A percentile compares a stretch with the other conserved stretches of the same genome.
These are phyloP conservation scores for Angophora floribunda DNA, from an alignment of 345 rosid genomes.

Conservation along the genomic window DNA sequence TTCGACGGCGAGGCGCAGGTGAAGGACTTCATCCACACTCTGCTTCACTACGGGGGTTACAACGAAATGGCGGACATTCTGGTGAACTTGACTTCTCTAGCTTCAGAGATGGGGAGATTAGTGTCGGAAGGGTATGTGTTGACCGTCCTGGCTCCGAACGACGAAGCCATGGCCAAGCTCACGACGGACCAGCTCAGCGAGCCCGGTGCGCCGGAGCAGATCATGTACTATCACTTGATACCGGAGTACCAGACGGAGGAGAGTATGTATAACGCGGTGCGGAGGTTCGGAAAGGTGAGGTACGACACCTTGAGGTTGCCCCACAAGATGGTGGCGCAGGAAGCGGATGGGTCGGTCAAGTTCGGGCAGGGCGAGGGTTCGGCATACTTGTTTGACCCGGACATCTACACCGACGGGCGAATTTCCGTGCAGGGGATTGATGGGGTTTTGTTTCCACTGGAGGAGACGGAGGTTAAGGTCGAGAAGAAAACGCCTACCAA, in stretches of 20 bases:
- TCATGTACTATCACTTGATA: conserved; percentile 36
- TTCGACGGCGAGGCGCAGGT: conserved; percentile 46
- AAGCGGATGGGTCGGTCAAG: conserved; percentile 48
- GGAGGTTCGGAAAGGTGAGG: conserved; percentile 36
- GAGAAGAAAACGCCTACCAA: conserved; percentile 5
- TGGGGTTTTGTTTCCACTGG: conserved; percentile 32
- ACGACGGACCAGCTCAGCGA: conserved; percentile 42
- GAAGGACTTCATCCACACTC: conserved; percentile 42
- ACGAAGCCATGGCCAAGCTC: conserved; percentile 53
- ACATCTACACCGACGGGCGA: conserved; percentile 44
- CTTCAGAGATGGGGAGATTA: conserved; percentile 38
- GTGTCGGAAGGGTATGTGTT: conserved; percentile 51
- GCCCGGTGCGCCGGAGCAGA: conserved; percentile 52
- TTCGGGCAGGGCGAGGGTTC: conserved; percentile 33
- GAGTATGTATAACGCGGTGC: conserved; percentile 47
- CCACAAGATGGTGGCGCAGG: conserved; percentile 35
- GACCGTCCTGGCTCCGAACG: conserved; percentile 48
- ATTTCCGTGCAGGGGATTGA: conserved; percentile 46
- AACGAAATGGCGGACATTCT: conserved; percentile 50
- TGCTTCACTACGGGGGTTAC: conserved; percentile 42
- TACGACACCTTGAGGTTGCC: conserved; percentile 43
- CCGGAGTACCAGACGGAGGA: conserved; percentile 61
- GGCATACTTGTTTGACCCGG: conserved; percentile 44
- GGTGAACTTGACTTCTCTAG: conserved; percentile 42
- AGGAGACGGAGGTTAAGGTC: neutral